These are phyloP conservation scores for Helminthosporium solani DNA, from an alignment of 2,329 filamentous ascomycete genomes.

Conservation along the genomic window DNA sequence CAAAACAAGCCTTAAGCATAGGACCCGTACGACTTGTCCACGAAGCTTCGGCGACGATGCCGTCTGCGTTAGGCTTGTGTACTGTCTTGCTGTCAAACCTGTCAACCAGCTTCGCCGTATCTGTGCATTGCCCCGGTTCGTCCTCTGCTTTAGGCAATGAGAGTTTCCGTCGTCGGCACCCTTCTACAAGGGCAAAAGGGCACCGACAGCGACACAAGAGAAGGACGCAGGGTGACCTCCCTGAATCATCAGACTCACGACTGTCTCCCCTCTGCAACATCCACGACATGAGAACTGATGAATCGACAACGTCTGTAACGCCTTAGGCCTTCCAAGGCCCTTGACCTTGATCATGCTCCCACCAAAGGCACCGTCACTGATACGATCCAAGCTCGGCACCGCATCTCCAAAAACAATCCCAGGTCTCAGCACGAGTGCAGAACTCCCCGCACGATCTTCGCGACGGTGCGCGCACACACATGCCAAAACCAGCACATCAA, in stretches of 20 bases:
- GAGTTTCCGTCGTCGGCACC: background rate
- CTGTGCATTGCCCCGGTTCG: background rate
- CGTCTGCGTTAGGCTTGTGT: background rate
- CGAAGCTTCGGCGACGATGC: background rate
- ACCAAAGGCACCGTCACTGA: background rate
- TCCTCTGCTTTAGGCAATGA: background rate
- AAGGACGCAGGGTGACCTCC: background rate
- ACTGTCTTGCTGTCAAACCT: background rate
- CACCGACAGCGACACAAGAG: background rate
- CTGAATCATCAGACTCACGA: background rate
- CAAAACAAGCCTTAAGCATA: background rate
- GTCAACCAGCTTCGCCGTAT: background rate
- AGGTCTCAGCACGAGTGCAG: background rate
- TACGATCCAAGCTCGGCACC: background rate
- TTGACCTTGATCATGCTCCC: background rate
- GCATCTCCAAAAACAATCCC: background rate
- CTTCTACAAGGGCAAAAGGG: too few species aligned
- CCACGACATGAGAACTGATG: background rate
- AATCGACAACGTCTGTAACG: background rate
- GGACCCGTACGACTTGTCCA: background rate
- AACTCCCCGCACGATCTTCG: slow-evolving; percentile 1
- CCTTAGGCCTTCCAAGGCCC: background rate
- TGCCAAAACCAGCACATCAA: background rate
- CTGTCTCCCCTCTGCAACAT: background rate
- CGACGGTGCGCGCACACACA: background rate